These are phyloP conservation scores for Plasmodium inui DNA, from an alignment of 169 alveolate species.

Conservation along the genomic window DNA sequence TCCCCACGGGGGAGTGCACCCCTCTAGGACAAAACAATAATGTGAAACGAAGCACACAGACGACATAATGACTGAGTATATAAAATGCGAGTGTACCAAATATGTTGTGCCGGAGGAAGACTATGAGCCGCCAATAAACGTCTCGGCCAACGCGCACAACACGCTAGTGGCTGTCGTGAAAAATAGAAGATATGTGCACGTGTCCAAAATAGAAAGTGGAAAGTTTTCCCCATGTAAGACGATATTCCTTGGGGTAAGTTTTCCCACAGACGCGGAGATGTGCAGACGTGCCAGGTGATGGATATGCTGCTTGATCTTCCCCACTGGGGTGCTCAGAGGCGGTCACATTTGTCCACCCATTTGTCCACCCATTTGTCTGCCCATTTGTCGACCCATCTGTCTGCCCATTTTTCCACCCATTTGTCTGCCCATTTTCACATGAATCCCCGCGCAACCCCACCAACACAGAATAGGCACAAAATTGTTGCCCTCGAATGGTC, in stretches of 20 bases:
- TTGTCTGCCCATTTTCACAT: not conserved
- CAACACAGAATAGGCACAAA: slow-evolving; percentile 29
- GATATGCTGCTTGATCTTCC: not conserved
- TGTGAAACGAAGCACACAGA: not conserved
- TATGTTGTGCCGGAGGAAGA: slow-evolving; percentile 49
- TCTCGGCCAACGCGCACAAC: slow-evolving; percentile 24
- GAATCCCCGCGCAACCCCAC: not conserved
- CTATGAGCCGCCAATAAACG: slow-evolving; percentile 30
- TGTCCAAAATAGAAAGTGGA: slow-evolving; percentile 25
- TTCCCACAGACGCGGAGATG: not conserved
- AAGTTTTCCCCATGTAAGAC: slow-evolving; percentile 23
- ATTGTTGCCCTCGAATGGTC: slow-evolving; percentile 65
- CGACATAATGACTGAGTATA: slow-evolving; percentile 29
- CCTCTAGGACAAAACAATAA: not conserved
- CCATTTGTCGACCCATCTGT: not conserved
- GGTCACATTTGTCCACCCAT: not conserved
- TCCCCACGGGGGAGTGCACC: not conserved
- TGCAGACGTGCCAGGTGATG: not conserved
- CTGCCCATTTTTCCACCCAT: not conserved
- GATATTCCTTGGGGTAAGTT: slow-evolving; percentile 47
- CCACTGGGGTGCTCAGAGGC: not conserved
- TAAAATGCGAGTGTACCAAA: slow-evolving; percentile 51
- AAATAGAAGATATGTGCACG: slow-evolving; percentile 19
- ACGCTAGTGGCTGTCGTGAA: slow-evolving; percentile 39
- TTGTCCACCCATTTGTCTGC: not conserved